Percentiles rank a stretch among this genome's conserved stretches.
These are phyloP conservation scores for Claviceps quebecensis DNA, from an alignment of 2,329 filamentous ascomycete species.

Conservation along the genomic window DNA sequence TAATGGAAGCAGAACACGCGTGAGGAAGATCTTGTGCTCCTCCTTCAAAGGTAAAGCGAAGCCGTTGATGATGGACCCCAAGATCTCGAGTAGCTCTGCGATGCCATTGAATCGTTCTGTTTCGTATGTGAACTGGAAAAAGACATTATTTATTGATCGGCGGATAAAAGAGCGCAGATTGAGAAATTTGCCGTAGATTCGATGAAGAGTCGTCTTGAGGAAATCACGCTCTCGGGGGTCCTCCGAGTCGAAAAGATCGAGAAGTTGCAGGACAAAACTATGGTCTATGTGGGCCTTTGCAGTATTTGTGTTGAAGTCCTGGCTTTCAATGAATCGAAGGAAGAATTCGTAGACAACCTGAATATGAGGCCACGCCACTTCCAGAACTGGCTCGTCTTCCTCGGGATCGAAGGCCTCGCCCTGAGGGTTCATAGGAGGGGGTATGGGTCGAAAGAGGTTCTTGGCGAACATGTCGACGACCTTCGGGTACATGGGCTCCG, in stretches of 20 bases:
- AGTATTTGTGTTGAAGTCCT: constrained; percentile 99
- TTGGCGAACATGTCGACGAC: constrained; percentile 99
- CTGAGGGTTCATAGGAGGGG: constrained; percentile 92
- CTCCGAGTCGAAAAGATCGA: constrained; percentile 98
- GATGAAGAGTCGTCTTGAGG: constrained; percentile 91
- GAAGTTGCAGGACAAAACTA: constrained; percentile 85
- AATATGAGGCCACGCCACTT: constrained; percentile 98
- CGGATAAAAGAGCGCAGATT: constrained; percentile 95
- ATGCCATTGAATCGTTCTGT: constrained; percentile 98
- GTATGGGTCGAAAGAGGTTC: constrained; percentile 94
- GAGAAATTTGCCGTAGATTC: constrained; percentile 97
- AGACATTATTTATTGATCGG: constrained; percentile 98
- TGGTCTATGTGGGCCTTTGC: constrained; percentile 98
- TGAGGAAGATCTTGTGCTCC: constrained; percentile 96
- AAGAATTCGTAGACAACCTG: constrained; percentile 99
- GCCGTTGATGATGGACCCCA: constrained; percentile 97
- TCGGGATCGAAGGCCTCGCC: constrained; percentile 97
- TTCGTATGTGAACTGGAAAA: constrained; percentile 99
- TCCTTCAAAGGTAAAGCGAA: constrained; percentile 95
- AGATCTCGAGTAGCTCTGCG: constrained; percentile 86
- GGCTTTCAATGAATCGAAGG: constrained; percentile 94
- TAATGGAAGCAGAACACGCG: constrained; percentile 77
- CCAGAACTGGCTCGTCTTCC: constrained; percentile 93
- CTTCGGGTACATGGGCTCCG: constrained; percentile 95
- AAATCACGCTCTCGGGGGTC: constrained; percentile 95